Evolutionary conservation across 1,139 yeast species (phyloP).

Genomic region (Kodamaea sp.): DNA sequence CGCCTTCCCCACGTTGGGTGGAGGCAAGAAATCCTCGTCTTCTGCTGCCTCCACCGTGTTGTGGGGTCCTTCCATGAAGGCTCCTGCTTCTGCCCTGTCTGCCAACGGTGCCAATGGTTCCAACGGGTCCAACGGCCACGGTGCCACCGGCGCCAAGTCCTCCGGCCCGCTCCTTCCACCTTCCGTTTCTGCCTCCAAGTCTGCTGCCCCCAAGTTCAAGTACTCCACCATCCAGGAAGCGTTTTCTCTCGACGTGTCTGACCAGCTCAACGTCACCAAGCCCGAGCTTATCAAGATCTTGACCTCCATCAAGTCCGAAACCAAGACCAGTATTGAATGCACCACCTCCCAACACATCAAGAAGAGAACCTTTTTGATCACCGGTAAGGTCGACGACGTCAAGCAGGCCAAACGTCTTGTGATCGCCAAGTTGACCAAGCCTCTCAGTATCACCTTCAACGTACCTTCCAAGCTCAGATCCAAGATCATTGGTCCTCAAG

Average conservation of each 20-base stretch:
- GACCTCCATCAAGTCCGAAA: conserved; percentile 58
- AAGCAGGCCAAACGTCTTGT: conserved; percentile 74
- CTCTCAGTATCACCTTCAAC: conserved; percentile 58
- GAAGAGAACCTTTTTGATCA: conserved; percentile 81
- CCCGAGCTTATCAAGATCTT: conserved; percentile 67
- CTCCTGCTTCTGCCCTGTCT: conserved; percentile 33
- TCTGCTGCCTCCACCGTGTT: conserved; percentile 20
- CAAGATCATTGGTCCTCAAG: conserved; percentile 86
- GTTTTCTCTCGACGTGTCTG: conserved; percentile 66
- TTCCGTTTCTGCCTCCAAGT: conserved; percentile 22
- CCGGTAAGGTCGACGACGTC: conserved; percentile 74
- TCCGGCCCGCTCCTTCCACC: conserved; percentile 11
- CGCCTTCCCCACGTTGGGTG: conserved; percentile 77
- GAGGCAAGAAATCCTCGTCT: conserved; percentile 22
- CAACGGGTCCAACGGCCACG: too few relatives aligned
- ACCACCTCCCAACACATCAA: conserved; percentile 77
- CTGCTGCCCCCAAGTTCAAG: conserved; percentile 19
- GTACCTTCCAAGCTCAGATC: conserved; percentile 83
- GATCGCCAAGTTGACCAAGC: conserved; percentile 75
- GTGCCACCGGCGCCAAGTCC: conserved; percentile 3
- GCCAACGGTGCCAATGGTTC: conserved; percentile 14
- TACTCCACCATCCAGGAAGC: conserved; percentile 65
- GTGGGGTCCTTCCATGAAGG: conserved; percentile 42
- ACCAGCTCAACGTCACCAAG: conserved; percentile 63
- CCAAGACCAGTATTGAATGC: conserved; percentile 76